These are phyloP conservation scores for Cyberlindnera japonica DNA, from an alignment of 805 yeast genomes.

Conservation along the genomic window DNA sequence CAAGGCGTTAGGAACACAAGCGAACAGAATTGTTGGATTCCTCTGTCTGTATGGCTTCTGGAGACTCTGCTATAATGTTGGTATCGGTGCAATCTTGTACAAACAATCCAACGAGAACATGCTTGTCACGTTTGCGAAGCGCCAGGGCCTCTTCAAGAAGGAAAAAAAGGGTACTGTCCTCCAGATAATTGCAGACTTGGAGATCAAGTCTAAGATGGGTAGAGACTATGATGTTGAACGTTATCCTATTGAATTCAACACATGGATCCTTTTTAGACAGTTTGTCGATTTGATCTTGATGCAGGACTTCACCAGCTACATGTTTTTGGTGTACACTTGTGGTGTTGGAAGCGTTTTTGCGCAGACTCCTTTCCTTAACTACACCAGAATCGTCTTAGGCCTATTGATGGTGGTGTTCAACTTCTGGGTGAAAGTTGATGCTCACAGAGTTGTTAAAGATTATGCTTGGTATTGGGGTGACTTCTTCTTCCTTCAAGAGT, in stretches of 20 bases:
- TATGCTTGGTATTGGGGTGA: slow-evolving; percentile 97
- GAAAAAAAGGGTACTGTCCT: slow-evolving; percentile 30
- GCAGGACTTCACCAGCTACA: slow-evolving; percentile 79
- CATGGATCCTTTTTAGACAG: slow-evolving; percentile 78
- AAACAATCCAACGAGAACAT: slow-evolving; percentile 58
- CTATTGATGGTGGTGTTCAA: slow-evolving; percentile 61
- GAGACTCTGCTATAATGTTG: slow-evolving; percentile 73
- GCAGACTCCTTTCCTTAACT: slow-evolving; percentile 42
- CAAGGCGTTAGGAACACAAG: slow-evolving; percentile 23
- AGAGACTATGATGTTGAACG: slow-evolving; percentile 32
- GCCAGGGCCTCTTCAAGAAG: slow-evolving; percentile 41
- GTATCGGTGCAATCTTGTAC: slow-evolving; percentile 69
- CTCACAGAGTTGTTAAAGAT: slow-evolving; percentile 84
- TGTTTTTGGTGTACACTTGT: slow-evolving; percentile 48
- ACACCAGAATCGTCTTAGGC: slow-evolving; percentile 58
- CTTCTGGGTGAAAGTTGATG: slow-evolving; percentile 81
- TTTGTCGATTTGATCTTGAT: slow-evolving; percentile 77
- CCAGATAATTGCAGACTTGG: slow-evolving; percentile 42
- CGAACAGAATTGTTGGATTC: slow-evolving; percentile 32
- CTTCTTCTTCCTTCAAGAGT: slow-evolving; percentile 74
- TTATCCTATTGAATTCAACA: slow-evolving; percentile 71
- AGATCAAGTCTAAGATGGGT: slow-evolving; percentile 45
- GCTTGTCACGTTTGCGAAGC: slow-evolving; percentile 50
- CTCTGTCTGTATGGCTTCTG: slow-evolving; percentile 62
- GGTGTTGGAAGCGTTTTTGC: slow-evolving; percentile 33